Conservation (phyloP, 1,284 basidiomycete genomes). For the Cryptococcus wingfieldii region DNA sequence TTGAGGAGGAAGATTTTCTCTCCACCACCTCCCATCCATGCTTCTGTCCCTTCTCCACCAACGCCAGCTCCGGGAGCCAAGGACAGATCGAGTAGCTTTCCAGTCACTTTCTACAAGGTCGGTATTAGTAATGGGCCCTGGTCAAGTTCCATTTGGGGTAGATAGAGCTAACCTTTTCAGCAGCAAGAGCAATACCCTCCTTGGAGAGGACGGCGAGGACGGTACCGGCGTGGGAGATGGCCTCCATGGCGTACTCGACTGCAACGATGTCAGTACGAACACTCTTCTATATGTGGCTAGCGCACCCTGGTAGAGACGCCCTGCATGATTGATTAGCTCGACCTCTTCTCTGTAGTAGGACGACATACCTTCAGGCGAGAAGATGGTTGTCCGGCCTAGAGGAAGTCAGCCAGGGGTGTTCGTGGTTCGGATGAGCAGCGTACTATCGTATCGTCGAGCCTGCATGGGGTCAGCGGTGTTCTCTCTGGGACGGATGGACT, state of each 20-base stretch:
- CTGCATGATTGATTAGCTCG: slow-evolving; percentile 50
- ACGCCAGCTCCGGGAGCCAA: slow-evolving; percentile 62
- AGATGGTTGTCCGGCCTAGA: slow-evolving; percentile 73
- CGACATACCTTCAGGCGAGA: slow-evolving; percentile 81
- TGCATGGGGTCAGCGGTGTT: slow-evolving; percentile 35
- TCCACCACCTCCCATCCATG: slow-evolving; percentile 71
- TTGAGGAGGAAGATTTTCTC: slow-evolving; percentile 98
- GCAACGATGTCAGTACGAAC: slow-evolving; percentile 10
- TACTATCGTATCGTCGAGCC: slow-evolving; percentile 87
- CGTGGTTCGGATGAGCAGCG: background rate
- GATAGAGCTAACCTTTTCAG: slow-evolving; percentile 64
- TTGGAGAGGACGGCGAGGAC: slow-evolving; percentile 92
- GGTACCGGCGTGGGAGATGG: slow-evolving; percentile 94
- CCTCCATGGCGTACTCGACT: slow-evolving; percentile 99
- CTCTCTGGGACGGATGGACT: slow-evolving; percentile 12
- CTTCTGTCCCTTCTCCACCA: slow-evolving; percentile 63
- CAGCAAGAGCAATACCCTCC: slow-evolving; percentile 94
- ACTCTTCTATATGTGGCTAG: background rate
- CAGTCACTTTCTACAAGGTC: slow-evolving; percentile 72
- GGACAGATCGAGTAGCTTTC: slow-evolving; percentile 89
- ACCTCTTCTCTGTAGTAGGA: background rate
- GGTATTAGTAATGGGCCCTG: slow-evolving; percentile 3
- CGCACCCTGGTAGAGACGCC: slow-evolving; percentile 84
- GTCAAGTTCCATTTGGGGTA: background rate
- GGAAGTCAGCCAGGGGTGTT: slow-evolving; percentile 1